Conservation (phyloP, 2,329 filamentous ascomycete species). For the Aspergillus pseudoviridinutans region DNA sequence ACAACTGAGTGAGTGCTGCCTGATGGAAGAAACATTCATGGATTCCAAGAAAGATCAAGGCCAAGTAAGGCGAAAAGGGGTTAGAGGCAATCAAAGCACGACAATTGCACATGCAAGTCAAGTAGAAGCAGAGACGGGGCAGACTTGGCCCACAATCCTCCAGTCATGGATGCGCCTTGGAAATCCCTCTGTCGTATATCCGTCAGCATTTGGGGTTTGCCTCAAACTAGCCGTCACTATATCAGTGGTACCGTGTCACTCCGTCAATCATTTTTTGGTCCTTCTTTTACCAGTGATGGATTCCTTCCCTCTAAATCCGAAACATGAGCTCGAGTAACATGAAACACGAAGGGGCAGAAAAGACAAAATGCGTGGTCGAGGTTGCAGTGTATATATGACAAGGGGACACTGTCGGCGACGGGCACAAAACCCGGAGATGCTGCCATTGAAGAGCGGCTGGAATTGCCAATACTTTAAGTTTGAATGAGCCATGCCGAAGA, state of each 20-base stretch:
- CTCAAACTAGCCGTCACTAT: not conserved
- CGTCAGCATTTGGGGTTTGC: not conserved
- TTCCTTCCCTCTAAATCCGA: constrained; percentile 27
- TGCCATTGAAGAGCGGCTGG: not conserved
- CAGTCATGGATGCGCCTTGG: not conserved
- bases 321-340: constrained; percentile 17
- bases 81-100: not conserved
- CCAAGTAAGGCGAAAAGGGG: not conserved
- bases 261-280: constrained; percentile 6
- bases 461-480: not conserved
- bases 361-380: constrained; percentile 6
- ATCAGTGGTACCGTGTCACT: constrained; percentile 16
- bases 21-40: not conserved
- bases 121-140: not conserved
- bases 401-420: not conserved
- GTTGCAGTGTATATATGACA: not conserved
- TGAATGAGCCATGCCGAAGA: not conserved
- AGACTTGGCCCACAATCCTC: not conserved
- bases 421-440: not conserved
- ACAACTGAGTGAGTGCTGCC: no score
- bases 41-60: not conserved
- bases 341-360: constrained; percentile 3
- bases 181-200: not conserved
- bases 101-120: not conserved
- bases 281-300: constrained; percentile 36